Base-by-base conservation (phyloP, 257 asterid genomes). In the Cynanchum wilfordii region DNA sequence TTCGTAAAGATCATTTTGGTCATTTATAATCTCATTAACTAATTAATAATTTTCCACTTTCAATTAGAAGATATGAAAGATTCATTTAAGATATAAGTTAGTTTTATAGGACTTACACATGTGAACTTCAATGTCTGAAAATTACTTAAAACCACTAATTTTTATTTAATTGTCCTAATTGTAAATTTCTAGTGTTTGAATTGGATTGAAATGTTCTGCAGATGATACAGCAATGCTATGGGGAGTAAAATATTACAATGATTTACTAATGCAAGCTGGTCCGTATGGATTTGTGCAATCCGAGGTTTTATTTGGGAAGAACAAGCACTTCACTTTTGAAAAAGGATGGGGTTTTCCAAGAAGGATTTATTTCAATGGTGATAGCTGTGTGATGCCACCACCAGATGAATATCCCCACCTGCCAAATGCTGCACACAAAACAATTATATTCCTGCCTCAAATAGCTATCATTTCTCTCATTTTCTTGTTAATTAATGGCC, bases 161-260 rank as follows among this genome's bases (percentile, higher is more conserved):
- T 36, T 36, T 6, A 36, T 36, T 36, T 36, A 36, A 36, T 6
- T 36, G 40, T 36, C 40, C 40, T 6, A 36, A 36, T 6, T 30
- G 6, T 40, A 40, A 25, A 7, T 24, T 51, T 29, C 66, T 74
- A 42, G 56, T 55, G 17, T 42, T 74, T 51, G 57, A 17, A 51
- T 17, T 19, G 24, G 3, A 58, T 25, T 57, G 38, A 27, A 33
- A 5, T n/a, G 50, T 8, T 9, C n/a, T 58, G 49, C 81, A 80
- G 81, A 80, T 76, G 84, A 80, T 54, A 80, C 78, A 51, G 84
- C 76, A 11, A 80, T 80, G 84, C 70, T 80, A 11, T 76, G 84
- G 81, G 81, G 81, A 4, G 20, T 76, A n/a, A 62, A 80, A 20
- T 76, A 73, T 44, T 76, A 76, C 66, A 80, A 80, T 12, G 84